Conservation (phyloP, 1,139 yeast species). For the Petasospora fabianii region DNA sequence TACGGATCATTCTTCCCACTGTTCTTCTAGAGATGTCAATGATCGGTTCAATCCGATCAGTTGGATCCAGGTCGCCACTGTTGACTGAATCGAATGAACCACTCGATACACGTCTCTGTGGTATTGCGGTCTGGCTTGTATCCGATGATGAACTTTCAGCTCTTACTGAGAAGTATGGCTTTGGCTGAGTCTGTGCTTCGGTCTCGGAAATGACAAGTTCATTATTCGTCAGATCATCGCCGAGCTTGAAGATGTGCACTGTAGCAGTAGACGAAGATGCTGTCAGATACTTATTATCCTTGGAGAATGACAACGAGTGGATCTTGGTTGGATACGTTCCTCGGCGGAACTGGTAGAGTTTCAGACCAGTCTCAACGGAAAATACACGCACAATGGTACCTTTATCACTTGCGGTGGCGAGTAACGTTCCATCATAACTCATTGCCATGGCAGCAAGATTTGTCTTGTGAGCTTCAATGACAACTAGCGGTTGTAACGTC, state of each 20-base stretch:
- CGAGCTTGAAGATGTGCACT: conserved; percentile 80
- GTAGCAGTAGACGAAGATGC: conserved; percentile 93
- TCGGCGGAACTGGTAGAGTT: conserved; percentile 84
- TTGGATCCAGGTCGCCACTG: conserved; percentile 38
- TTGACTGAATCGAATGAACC: conserved; percentile 33
- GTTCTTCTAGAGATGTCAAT: conserved; percentile 68
- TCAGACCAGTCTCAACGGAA: conserved; percentile 76
- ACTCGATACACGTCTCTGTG: conserved; percentile 28
- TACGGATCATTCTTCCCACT: conserved; percentile 64
- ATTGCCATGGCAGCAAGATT: conserved; percentile 75
- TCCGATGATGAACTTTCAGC: conserved; percentile 29
- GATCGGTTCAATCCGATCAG: conserved; percentile 47
- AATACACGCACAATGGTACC: conserved; percentile 92
- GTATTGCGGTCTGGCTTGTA: conserved; percentile 8
- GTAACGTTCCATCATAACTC: conserved; percentile 73
- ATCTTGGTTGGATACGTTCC: conserved; percentile 93
- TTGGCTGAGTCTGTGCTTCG: conserved; percentile 10
- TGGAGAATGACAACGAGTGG: conserved; percentile 77
- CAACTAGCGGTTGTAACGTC: conserved; percentile 78
- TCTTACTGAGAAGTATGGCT: conserved; percentile 16
- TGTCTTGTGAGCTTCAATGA: conserved; percentile 91
- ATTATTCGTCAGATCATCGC: conserved; percentile 26
- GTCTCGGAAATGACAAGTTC: conserved; percentile 2
- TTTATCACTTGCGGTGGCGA: conserved; percentile 93
- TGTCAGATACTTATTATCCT: conserved; percentile 67